These are phyloP conservation scores for Podosphaera aphanis DNA, from an alignment of 2,329 filamentous ascomycete species.

Conservation along the genomic window DNA sequence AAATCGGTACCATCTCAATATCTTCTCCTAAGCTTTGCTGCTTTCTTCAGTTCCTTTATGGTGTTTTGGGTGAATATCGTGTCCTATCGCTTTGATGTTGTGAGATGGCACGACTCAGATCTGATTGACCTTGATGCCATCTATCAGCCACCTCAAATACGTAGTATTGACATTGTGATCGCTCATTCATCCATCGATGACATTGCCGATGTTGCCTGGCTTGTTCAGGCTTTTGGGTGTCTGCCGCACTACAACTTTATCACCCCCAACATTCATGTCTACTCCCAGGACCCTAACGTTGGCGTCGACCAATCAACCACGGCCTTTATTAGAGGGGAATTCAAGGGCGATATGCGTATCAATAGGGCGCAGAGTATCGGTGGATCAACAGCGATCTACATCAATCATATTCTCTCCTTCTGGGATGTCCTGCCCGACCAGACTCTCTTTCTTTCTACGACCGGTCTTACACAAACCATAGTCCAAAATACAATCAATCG, in stretches of 20 bases:
- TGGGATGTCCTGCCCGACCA: constrained; percentile 23
- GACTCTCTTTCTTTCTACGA: constrained; percentile 22
- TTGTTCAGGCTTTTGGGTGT: constrained; percentile 7
- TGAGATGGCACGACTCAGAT: constrained; percentile 6
- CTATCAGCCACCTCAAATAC: constrained; percentile 9
- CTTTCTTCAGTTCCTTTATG: constrained; percentile 7
- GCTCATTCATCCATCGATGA: constrained; percentile 11
- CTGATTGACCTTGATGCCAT: constrained; percentile 7
- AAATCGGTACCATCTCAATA: constrained; percentile 9
- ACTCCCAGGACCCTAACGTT: constrained; percentile 10
- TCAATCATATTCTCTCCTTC: constrained; percentile 21
- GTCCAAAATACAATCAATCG: constrained; percentile 2
- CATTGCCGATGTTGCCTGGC: constrained; percentile 4
- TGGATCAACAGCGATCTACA: constrained; percentile 22
- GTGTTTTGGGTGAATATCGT: constrained; percentile 11
- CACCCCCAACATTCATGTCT: constrained; percentile 6
- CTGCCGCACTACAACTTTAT: constrained; percentile 3
- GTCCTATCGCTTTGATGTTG: constrained; percentile 7
- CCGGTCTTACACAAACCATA: constrained; percentile 2
- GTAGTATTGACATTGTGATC: constrained; percentile 12
- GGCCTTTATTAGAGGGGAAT: constrained; percentile 2
- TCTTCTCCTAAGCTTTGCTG: constrained; percentile 8
- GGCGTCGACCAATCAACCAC: constrained; percentile 1
- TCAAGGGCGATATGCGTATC: constrained; percentile 7
- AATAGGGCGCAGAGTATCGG: constrained; percentile 19